Base-by-base conservation (phyloP, 441 rosid genomes). In the Syzygium malaccense region DNA sequence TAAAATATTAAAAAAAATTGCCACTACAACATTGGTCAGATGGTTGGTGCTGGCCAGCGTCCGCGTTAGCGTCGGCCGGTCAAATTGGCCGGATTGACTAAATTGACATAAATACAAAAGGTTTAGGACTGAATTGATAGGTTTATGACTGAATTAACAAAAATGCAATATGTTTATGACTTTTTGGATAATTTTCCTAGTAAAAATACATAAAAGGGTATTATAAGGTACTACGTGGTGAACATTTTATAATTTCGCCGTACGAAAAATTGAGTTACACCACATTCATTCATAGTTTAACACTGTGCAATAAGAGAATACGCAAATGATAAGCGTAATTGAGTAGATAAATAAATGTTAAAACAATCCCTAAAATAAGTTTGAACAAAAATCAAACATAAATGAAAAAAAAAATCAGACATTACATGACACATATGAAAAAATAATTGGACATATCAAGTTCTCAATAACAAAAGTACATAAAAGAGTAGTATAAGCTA, bases 151-250 rank as follows among this genome's bases (percentile, higher is more conserved):
- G 8, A 41, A 41, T 41, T 41, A 41, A 41, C 45, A 41, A 41
- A 41, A 41, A 41, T 41, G 45, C 45, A 41, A 41, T 41, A 41
- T 0, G 45, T 41, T 41, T 41, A 5, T 41, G 45, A 41, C 45
- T 41, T 41, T 41, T 41, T 41, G 45, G 45, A 41, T 41, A 41
- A 41, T 41, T 41, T 41, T 41, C 45, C 45, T 41, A 41, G 45
- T 41, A 41, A 41, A 41, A 41, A 6, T 15, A 64, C 32, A n/a
- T 64, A 30, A 14, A 30, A 41, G 20, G 18, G 33, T 30, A 32
- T 15, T 14, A 3, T 0, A n/a, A 62, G 71, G 19, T 62, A n/a
- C 30, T 28, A 60, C 14, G 0, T 6, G 68, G 8, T 28, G 0
- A 60, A 8, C 32, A 60, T 28, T 60, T 60, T 28, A 28, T 60